Evolutionary conservation across 768 basidiomycete species (phyloP).

Genomic region (Mycena albidolilacea): DNA sequence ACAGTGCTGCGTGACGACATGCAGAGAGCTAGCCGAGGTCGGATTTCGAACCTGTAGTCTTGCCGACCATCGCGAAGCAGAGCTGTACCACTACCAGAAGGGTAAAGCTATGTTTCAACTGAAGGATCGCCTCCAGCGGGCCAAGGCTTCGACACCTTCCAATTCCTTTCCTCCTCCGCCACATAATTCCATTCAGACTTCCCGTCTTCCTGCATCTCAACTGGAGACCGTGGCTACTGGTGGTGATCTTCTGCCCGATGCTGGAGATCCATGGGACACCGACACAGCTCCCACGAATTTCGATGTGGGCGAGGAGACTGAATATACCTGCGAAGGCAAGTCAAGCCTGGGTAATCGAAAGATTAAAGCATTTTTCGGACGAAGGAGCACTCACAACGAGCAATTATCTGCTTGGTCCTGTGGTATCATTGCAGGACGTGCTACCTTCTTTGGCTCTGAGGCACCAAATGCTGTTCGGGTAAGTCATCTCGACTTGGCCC

Average conservation of each 20-base stretch:
- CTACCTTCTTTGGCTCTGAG: slow-evolving; percentile 50
- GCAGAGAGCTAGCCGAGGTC: background rate
- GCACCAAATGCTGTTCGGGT: slow-evolving; percentile 42
- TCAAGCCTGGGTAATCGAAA: slow-evolving; percentile 40
- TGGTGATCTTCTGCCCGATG: background rate
- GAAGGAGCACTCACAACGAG: slow-evolving; percentile 50
- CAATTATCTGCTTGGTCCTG: slow-evolving; percentile 45
- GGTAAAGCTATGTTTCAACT: slow-evolving; percentile 37
- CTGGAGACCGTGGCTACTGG: slow-evolving; percentile 10
- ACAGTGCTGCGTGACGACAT: slow-evolving; percentile 1
- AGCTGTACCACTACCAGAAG: slow-evolving; percentile 20
- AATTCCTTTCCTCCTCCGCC: slow-evolving; percentile 12
- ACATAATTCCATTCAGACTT: background rate
- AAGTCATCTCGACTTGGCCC: no score
- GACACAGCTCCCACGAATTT: no score
- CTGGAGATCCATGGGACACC: background rate
- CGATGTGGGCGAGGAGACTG: slow-evolving; percentile 7
- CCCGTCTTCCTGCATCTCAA: background rate
- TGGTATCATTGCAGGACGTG: slow-evolving; percentile 46
- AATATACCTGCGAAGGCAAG: slow-evolving; percentile 19
- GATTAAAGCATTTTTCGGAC: slow-evolving; percentile 45
- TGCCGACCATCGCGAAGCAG: slow-evolving; percentile 26
- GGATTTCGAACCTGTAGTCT: slow-evolving; percentile 23
- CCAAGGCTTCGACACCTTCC: slow-evolving; percentile 5
- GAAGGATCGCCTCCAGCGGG: slow-evolving; percentile 33